Percentiles rank a stretch among this genome's conserved stretches.
Evolutionary conservation across 495 filamentous ascomycete species (phyloP).

Genomic region (Talaromyces stipitatus): DNA sequence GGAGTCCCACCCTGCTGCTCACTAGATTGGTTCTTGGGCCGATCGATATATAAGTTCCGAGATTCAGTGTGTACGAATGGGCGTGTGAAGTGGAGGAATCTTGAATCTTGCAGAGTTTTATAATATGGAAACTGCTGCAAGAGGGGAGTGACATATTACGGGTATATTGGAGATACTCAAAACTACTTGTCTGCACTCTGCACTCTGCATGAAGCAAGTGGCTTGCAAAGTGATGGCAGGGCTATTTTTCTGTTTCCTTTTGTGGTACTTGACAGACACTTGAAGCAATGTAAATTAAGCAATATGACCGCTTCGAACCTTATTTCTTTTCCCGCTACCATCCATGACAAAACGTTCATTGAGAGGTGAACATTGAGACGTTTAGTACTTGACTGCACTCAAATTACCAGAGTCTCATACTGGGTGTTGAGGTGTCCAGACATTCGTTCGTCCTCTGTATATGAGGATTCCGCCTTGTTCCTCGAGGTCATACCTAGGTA

Average conservation of each 20-base stretch:
- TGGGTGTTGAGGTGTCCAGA: too few relatives aligned
- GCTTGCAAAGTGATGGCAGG: background rate
- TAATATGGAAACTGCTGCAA: background rate
- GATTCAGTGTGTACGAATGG: background rate
- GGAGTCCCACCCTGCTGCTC: slow-evolving; percentile 43
- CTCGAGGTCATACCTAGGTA: background rate
- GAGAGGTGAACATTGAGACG: too few relatives aligned
- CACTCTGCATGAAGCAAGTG: background rate
- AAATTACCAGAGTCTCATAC: too few relatives aligned
- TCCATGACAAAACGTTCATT: background rate
- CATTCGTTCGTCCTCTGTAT: background rate
- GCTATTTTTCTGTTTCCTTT: background rate
- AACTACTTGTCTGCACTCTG: background rate
- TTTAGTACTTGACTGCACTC: too few relatives aligned
- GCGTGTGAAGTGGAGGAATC: background rate
- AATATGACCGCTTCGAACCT: slow-evolving; percentile 2
- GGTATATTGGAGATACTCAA: background rate
- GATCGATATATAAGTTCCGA: background rate
- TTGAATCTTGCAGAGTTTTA: background rate
- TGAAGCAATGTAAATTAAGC: slow-evolving; percentile 5
- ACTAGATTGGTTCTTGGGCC: slow-evolving; percentile 25
- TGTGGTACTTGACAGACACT: background rate
- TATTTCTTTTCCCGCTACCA: background rate
- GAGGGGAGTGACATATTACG: background rate
- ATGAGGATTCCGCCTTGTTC: background rate